Base-by-base conservation (phyloP, 768 basidiomycete genomes). In the Podaxis rugospora region DNA sequence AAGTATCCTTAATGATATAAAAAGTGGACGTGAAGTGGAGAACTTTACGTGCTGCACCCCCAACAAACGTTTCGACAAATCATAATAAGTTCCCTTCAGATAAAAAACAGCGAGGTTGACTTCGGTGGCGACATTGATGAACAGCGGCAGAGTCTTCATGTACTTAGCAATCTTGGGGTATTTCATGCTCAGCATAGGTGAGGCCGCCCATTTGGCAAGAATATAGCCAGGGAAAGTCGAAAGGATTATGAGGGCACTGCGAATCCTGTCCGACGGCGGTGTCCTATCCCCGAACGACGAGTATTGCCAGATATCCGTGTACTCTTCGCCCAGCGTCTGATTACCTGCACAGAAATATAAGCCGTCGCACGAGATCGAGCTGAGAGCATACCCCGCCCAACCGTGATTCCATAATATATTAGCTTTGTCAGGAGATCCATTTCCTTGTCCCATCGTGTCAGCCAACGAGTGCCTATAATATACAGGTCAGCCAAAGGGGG, bases 261-360 rank as follows among this genome's bases (percentile, higher is more conserved):
- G 82, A 7, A 76, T 68, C 53, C 68, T 68, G 21, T 65, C 71
- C 13, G 85, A 76, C 2, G 85, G 88, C 21, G 79, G 79, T 27
- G 70, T 62, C 3, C 72, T 65, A 35, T 70, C 59, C 18, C 69
- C 74, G 28, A 70, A 73, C 2, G 76, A 68, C 10, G 87, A 84
- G 59, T 86, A 83, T 64, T 87, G 84, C 89, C 92, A 91, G 36
- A 90, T 86, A 66, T 89, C 88, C 0, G 91, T 93, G 66, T 95
- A 95, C 69, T 95, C 93, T 71, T 95, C 93, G n/a, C 93, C 93
- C 0, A 94, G 78, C 3, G 89, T 93, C 72, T 94, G 92, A 9
- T 80, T 81, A 14, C 87, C 92, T 94, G 62, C 56, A 14, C 40
- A 14, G 40, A 42, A 62, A 53, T 11, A 61, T 51, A 16, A 9